Percentiles rank a stretch among this genome's conserved stretches.
Evolutionary conservation across 768 basidiomycete species (phyloP).

Genomic region (Trametes maxima): DNA sequence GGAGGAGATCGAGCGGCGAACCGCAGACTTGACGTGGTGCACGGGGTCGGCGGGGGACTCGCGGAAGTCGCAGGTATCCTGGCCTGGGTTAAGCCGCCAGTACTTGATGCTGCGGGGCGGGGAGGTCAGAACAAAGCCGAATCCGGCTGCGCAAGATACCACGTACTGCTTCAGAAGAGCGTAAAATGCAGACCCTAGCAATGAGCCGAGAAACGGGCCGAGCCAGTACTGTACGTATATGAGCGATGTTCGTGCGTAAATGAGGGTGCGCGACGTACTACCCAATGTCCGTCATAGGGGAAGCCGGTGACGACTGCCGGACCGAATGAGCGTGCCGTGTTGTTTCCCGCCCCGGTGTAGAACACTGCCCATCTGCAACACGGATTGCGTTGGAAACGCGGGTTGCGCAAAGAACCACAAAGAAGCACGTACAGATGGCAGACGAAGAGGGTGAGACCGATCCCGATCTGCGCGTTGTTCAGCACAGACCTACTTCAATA

Average conservation of each 20-base stretch:
- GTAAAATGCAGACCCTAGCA: conserved; percentile 63
- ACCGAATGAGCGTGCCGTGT: conserved; percentile 70
- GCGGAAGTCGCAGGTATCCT: conserved; percentile 44
- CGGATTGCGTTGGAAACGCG: background rate
- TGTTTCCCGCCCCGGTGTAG: conserved; percentile 70
- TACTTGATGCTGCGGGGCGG: conserved; percentile 45
- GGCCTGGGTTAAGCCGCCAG: conserved; percentile 55
- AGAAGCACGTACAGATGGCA: conserved; percentile 53
- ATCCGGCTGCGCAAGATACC: background rate
- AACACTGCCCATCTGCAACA: conserved; percentile 53
- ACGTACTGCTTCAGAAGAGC: conserved; percentile 53
- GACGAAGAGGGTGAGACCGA: conserved; percentile 65
- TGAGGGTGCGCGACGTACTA: conserved; percentile 44
- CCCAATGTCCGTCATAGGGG: conserved; percentile 55
- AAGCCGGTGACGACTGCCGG: conserved; percentile 71
- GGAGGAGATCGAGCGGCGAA: conserved; percentile 10
- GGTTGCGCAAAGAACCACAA: background rate
- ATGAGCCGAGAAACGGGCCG: conserved; percentile 66
- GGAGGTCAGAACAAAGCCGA: background rate
- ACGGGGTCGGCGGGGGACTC: conserved; percentile 47
- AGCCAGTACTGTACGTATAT: conserved; percentile 58
- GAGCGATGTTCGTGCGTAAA: background rate
- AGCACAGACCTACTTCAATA: background rate
- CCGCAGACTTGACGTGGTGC: conserved; percentile 9
- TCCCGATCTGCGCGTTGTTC: conserved; percentile 48